Evolutionary conservation across 2,329 filamentous ascomycete genomes (phyloP), one percentile per base, ranked within the genome.

Genomic region (Fusarium globosum): DNA sequence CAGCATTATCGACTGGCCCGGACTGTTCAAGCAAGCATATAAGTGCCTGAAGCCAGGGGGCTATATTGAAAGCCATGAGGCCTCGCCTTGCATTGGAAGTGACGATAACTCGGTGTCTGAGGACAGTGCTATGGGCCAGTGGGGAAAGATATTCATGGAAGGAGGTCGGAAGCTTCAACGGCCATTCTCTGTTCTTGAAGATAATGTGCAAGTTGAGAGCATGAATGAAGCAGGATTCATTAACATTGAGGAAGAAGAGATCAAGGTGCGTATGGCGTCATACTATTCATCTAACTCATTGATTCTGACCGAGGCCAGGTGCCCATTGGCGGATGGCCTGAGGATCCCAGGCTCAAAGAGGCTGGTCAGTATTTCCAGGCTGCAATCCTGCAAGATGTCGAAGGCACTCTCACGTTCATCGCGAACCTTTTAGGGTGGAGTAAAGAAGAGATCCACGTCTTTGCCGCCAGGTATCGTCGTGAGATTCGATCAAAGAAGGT

Each of bases 351-450:
- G 6, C 36, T 58, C 15, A 69, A 48, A 14, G 45, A 69, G 6
- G 65, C 67, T 4, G 65, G 67, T 7, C 52, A 58, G 2, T 69
- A 58, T 16, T 64, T 69, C n/a, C 67, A 69, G 16, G 65, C 58
- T 23, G 65, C 65, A 23, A 68, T 63, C 2, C 26, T 69, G 0
- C 52, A 68, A 7, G 65, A 69, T 7, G 26, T 68, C 0, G 58
- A 69, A 21, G 64, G 64, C 1, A 58, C 65, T 1, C 28, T 64
- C 6, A 59, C 33, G 41, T 69, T 69, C 6, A 69, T 69, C 1
- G 52, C 52, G 12, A 59, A 59, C 7, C 33, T 64, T 1, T 12
- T 64, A 3, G 65, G 67, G 2, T 68, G 58, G 65, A 35, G 30
- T 0, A 58, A 45, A 16, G 28, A 28, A 6, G 65, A 69, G 23